Evolutionary conservation across 352 stramenopile species (phyloP).

Genomic region (Pythium phragmitis): DNA sequence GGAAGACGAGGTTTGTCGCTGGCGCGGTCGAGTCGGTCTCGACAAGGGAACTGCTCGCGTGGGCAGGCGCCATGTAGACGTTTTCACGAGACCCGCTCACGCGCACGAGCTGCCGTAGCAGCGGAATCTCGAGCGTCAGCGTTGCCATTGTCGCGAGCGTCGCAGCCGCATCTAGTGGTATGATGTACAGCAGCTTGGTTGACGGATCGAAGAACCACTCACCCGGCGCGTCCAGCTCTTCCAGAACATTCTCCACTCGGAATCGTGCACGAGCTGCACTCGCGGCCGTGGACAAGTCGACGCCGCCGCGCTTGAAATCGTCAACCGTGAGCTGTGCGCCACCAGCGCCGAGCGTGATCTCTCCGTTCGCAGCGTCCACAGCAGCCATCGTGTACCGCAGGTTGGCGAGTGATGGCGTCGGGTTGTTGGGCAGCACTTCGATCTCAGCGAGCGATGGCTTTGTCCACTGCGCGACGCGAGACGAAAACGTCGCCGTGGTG

Average conservation of each 20-base stretch:
- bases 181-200: slow-evolving; percentile 52
- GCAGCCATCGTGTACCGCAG: slow-evolving; percentile 40
- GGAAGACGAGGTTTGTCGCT: slow-evolving; percentile 51
- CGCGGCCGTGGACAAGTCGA: slow-evolving; percentile 11
- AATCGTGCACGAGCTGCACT: slow-evolving; percentile 27
- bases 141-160: slow-evolving; percentile 28
- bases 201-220: slow-evolving; percentile 69
- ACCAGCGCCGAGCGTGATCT: slow-evolving; percentile 44
- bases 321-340: slow-evolving; percentile 49
- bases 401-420: slow-evolving; percentile 30
- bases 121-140: slow-evolving; percentile 49
- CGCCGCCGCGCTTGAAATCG: slow-evolving; percentile 40
- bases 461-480: slow-evolving; percentile 42
- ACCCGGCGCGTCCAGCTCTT: slow-evolving; percentile 59
- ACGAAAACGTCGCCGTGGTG: slow-evolving; percentile 42
- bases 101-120: slow-evolving; percentile 60
- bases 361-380: slow-evolving; percentile 24
- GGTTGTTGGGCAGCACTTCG: slow-evolving; percentile 36
- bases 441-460: slow-evolving; percentile 23
- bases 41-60: slow-evolving; percentile 41
- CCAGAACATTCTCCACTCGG: slow-evolving; percentile 62
- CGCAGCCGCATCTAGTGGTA: slow-evolving; percentile 38
- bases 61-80: slow-evolving; percentile 36
- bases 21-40: slow-evolving; percentile 43
- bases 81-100: slow-evolving; percentile 61